Evolutionary conservation across 2,329 filamentous ascomycete genomes (phyloP), one percentile per base, ranked within the genome.

Genomic region (Apiospora sp.): DNA sequence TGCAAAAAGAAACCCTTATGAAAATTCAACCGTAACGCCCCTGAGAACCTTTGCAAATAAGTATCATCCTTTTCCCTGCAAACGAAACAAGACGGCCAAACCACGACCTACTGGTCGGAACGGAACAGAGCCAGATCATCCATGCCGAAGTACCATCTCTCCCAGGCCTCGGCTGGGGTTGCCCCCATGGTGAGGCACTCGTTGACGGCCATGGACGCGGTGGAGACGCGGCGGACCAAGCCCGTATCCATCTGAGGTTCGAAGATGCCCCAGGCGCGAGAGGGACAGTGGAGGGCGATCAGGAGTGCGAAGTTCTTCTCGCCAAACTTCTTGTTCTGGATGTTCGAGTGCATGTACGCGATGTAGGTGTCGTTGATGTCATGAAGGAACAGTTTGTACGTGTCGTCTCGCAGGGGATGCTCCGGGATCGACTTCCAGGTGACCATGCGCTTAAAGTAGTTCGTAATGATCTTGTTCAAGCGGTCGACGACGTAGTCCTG

Each of bases 281-380:
- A 6, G 8, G 69, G 69, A n/a, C 69, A 71, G 34, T 61, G 24
- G 1, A 64, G 48, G 16, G 48, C 49, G 51, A 71, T 43, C 6
- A 51, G 14, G 48, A 22, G 24, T n/a, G 34, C 69, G n/a, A 71
- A 71, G 8, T 34, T 12, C 1, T 8, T 13, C 12, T 16, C 16
- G 7, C 30, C 24, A 24, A 71, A 67, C 12, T 14, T 14, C 7
- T 44, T 24, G 41, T 67, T 3, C 3, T 13, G n/a, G 49, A 64
- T 43, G 24, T 43, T 48, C 13, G n/a, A 43, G 30, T 7, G 8
- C 30, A 8, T 43, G 61, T 69, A 72, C 5, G 67, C 64, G 10
- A 41, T 10, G 34, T 19, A 69, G 22, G 71, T 58, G n/a, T 69
- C 71, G 34, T 69, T 69, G 64, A 72, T 61, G 16, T 67, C 70